These are phyloP conservation scores for Lipomyces starkeyi DNA, from an alignment of 805 yeast genomes.

Conservation along the genomic window DNA sequence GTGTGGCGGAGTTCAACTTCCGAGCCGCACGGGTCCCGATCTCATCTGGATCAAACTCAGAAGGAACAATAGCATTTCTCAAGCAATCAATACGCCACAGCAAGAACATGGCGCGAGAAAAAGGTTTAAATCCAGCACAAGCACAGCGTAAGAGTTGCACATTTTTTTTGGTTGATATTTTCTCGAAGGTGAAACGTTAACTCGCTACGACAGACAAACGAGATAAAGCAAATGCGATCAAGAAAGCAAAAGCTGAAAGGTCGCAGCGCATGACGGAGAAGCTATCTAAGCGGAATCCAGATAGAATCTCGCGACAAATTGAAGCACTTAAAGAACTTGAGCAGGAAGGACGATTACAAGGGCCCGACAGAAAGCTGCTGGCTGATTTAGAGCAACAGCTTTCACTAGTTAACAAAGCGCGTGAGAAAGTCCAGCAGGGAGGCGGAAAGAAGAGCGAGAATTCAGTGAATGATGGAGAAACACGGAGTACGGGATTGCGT, in stretches of 20 bases:
- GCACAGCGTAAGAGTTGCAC: constrained; percentile 36
- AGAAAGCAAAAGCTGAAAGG: constrained; percentile 37
- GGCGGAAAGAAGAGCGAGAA: background rate
- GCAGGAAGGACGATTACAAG: constrained; percentile 26
- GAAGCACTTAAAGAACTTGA: constrained; percentile 24
- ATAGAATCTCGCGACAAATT: constrained; percentile 33
- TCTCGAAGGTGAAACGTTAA: background rate
- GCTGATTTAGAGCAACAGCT: constrained; percentile 35
- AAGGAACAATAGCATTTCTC: no score
- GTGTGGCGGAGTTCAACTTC: no score
- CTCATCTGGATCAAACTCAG: no score
- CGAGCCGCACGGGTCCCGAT: no score
- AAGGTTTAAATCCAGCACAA: constrained; percentile 36
- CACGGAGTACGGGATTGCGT: constrained; percentile 1
- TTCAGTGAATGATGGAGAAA: constrained; percentile 8
- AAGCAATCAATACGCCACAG: background rate
- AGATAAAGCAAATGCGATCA: constrained; percentile 37
- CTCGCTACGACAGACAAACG: constrained; percentile 23
- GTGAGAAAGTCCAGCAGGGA: constrained; percentile 17
- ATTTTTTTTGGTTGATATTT: background rate
- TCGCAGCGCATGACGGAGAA: constrained; percentile 33
- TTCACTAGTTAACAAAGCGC: constrained; percentile 29
- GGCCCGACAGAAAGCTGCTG: constrained; percentile 28
- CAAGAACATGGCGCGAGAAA: constrained; percentile 27
- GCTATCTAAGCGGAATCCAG: constrained; percentile 34